Evolutionary conservation across 148 eudicot genomes (phyloP), one percentile per base, ranked within the genome.

Genomic region (Chenopodium suecicum): DNA sequence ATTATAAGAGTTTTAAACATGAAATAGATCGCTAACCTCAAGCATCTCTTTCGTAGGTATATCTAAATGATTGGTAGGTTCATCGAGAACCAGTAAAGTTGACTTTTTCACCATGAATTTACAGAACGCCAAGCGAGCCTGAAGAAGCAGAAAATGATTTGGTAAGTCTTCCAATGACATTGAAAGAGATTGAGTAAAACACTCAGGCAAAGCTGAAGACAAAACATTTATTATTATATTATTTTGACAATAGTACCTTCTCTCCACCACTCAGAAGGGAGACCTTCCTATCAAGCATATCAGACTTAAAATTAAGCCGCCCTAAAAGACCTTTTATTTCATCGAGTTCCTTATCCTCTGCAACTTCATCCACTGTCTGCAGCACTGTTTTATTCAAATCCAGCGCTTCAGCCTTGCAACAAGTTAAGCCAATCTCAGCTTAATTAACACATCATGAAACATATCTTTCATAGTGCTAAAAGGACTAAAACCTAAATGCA

Each of bases 31-130:
- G 60, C 84, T 80, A 78, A 94, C 99, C 98, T 96, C 99, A 65
- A 96, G 99, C 99, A 96, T 96, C 90, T 96, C 99, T 84, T 96
- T 96, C 54, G 99, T 84, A 66, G 99, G 99, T 86, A 96, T 94
- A 82, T 95, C 99, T 83, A 95, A 88, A 85, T 95, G 99, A 88
- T 96, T 96, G 75, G 99, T 94, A 50, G 99, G 99, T 74, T 96
- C 99, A 63, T 96, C 99, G 83, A 96, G 86, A 81, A 96, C 91
- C 76, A 96, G 90, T 82, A 96, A 85, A n/a, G 98, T 94, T 76
- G 99, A 96, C 34, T 94, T 94, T 76, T 81, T 96, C 54, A 96
- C 99, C 99, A 96, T 96, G 93, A 96, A 96, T 81, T 92, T 94
- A 89, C 98, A 94, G 76, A 96, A 96, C 78, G 98, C 92, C 78